These are phyloP conservation scores for Miscanthus lutarioriparius DNA, from an alignment of 176 grass and related monocot genomes.

Conservation along the genomic window DNA sequence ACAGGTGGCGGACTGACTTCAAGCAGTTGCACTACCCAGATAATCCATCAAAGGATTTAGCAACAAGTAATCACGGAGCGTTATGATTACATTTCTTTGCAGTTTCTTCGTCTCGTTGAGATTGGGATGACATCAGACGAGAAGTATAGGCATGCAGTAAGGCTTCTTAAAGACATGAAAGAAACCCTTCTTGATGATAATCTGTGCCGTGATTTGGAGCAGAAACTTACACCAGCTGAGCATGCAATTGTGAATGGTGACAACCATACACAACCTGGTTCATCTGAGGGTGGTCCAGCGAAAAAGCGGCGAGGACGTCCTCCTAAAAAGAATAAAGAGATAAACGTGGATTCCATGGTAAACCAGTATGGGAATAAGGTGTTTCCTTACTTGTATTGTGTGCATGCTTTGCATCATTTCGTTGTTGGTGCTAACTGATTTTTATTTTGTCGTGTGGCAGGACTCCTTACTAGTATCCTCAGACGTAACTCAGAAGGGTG, in stretches of 20 bases:
- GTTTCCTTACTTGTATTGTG: not conserved
- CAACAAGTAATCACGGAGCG: constrained; percentile 52
- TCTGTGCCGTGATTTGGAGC: constrained; percentile 61
- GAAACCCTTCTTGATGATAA: constrained; percentile 72
- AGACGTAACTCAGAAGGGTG: constrained; percentile 47
- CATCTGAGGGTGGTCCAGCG: constrained; percentile 49
- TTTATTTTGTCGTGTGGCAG: constrained; percentile 29
- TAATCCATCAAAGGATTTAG: constrained; percentile 50
- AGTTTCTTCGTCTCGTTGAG: constrained; percentile 75
- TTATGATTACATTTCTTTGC: constrained; percentile 65
- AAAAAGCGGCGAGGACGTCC: constrained; percentile 72
- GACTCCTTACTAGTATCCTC: constrained; percentile 52
- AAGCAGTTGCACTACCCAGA: constrained; percentile 53
- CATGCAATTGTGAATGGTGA: constrained; percentile 47
- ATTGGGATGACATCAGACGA: constrained; percentile 61
- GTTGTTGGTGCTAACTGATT: constrained; percentile 18
- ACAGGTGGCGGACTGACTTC: constrained; percentile 64
- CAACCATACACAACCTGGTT: constrained; percentile 49
- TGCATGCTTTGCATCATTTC: not conserved
- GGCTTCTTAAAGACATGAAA: constrained; percentile 52
- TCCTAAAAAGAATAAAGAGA: constrained; percentile 71
- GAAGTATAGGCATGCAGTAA: constrained; percentile 61
- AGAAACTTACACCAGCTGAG: constrained; percentile 55
- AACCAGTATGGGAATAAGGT: constrained; percentile 45
- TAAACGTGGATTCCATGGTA: constrained; percentile 49